phyloP scores from a whole-genome alignment of 2,329 filamentous ascomycete genomes.

The Hymenoscyphus salicellus region DNA sequence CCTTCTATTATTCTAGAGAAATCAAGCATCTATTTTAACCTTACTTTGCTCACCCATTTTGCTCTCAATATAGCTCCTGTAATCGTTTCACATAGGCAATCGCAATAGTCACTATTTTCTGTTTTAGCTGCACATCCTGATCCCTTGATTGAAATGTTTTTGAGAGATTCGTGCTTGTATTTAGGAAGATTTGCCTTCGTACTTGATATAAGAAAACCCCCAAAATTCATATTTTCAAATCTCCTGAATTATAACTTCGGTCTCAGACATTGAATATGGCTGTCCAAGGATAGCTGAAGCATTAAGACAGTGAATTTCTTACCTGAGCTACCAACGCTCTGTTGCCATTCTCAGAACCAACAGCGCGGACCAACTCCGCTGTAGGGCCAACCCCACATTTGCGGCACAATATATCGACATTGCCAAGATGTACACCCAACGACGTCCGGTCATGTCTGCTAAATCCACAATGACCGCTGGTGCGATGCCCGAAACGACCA shows the following conservation, averaged over 20 bases:
- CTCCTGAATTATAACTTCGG: no score
- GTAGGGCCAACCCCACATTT: slow-evolving; percentile 52
- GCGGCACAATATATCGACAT: slow-evolving; percentile 52
- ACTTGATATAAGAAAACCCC: no score
- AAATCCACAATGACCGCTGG: slow-evolving; percentile 36
- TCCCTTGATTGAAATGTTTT: no score
- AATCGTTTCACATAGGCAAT: slow-evolving; percentile 43
- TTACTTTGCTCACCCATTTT: neutral
- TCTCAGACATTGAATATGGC: no score
- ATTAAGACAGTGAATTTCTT: no score
- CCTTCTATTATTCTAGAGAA: neutral
- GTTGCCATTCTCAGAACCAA: slow-evolving; percentile 52
- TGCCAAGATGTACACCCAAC: slow-evolving; percentile 51
- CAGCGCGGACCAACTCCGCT: slow-evolving; percentile 47
- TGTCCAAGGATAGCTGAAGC: no score
- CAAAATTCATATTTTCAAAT: no score
- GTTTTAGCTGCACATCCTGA: slow-evolving; percentile 43
- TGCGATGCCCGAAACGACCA: slow-evolving; percentile 47
- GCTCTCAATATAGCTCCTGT: neutral
- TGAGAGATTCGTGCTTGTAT: no score
- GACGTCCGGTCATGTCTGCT: slow-evolving; percentile 56
- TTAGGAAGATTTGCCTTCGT: no score
- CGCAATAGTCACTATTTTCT: slow-evolving; percentile 45
- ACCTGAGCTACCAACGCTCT: slow-evolving; percentile 47
- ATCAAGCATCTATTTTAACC: no score